Evolutionary conservation across 1,139 yeast species (phyloP).

Genomic region (Protomyces arabidopsidicola): DNA sequence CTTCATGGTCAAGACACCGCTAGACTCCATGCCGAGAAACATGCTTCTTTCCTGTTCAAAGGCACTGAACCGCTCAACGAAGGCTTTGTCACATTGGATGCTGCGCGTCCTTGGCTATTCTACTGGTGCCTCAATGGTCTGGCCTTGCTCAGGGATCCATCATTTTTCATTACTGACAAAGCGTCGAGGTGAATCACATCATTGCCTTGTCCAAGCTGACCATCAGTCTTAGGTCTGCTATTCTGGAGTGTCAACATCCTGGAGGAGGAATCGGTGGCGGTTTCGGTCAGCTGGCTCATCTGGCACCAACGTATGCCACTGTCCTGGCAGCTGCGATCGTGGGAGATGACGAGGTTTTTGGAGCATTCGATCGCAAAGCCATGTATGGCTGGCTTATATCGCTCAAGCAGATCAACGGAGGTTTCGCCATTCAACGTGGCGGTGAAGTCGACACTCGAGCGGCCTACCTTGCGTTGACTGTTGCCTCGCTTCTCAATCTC

Average conservation of each 20-base stretch:
- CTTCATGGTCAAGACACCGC: not conserved
- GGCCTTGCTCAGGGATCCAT: conserved; percentile 42
- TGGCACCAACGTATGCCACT: conserved; percentile 81
- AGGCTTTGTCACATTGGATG: conserved; percentile 50
- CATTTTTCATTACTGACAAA: not conserved
- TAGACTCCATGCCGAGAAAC: not conserved
- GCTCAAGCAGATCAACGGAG: conserved; percentile 65
- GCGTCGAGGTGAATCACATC: not conserved
- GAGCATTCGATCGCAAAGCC: conserved; percentile 44
- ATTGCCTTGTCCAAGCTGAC: not conserved
- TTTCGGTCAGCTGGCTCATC: conserved; percentile 69
- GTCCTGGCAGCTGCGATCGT: conserved; percentile 57
- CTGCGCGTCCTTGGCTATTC: conserved; percentile 85
- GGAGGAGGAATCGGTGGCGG: conserved; percentile 85
- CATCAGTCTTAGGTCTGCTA: conserved; percentile 39
- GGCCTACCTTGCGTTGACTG: conserved; percentile 76
- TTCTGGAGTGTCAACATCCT: conserved; percentile 16
- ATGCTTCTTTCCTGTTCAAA: conserved; percentile 4
- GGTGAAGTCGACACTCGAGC: conserved; percentile 90
- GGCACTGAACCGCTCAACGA: conserved; percentile 10
- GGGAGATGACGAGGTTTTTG: conserved; percentile 48
- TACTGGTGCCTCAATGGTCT: conserved; percentile 75
- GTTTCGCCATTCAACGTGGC: conserved; percentile 63
- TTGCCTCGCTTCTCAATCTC: conserved; percentile 63
- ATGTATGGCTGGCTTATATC: conserved; percentile 62